Percentiles rank a stretch among this genome's conserved stretches.
Evolutionary conservation across 495 filamentous ascomycete species (phyloP).

Genomic region (Rusavskia elegans): DNA sequence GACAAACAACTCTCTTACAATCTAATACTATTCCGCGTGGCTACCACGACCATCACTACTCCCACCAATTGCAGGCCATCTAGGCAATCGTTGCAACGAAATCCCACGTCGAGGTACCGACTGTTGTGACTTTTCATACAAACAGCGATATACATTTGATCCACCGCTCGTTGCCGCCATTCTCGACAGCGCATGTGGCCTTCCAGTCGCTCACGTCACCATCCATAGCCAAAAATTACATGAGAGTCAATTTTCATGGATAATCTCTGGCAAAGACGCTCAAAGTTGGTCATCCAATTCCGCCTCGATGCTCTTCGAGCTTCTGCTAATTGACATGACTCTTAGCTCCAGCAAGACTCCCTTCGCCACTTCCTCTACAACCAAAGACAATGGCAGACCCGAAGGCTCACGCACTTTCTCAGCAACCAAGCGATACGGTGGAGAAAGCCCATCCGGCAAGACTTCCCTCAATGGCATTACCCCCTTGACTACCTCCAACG

Average conservation of each 20-base stretch:
- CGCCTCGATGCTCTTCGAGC: not conserved
- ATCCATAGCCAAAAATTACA: not conserved
- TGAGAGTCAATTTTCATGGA: constrained; percentile 9
- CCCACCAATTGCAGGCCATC: too few species aligned
- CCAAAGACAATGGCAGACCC: constrained; percentile 45
- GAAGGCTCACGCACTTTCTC: constrained; percentile 47
- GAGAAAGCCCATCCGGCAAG: constrained; percentile 62
- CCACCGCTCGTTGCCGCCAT: not conserved
- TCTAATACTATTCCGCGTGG: too few species aligned
- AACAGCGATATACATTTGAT: not conserved
- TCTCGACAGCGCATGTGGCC: not conserved
- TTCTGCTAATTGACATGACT: constrained; percentile 3
- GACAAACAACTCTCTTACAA: too few species aligned
- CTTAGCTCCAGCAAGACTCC: constrained; percentile 75
- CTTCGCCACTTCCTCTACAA: constrained; percentile 52
- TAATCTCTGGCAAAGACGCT: constrained; percentile 19
- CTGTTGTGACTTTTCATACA: too few species aligned
- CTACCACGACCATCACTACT: too few species aligned
- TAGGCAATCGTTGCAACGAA: too few species aligned
- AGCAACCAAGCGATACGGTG: constrained; percentile 55
- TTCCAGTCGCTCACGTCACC: not conserved
- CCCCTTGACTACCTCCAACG: constrained; percentile 45
- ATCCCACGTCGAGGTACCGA: too few species aligned
- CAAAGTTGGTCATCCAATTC: constrained; percentile 13
- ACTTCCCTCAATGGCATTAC: constrained; percentile 70